These are phyloP conservation scores for Chlorencoelia australis DNA, from an alignment of 2,329 filamentous ascomycete genomes.

Conservation along the genomic window DNA sequence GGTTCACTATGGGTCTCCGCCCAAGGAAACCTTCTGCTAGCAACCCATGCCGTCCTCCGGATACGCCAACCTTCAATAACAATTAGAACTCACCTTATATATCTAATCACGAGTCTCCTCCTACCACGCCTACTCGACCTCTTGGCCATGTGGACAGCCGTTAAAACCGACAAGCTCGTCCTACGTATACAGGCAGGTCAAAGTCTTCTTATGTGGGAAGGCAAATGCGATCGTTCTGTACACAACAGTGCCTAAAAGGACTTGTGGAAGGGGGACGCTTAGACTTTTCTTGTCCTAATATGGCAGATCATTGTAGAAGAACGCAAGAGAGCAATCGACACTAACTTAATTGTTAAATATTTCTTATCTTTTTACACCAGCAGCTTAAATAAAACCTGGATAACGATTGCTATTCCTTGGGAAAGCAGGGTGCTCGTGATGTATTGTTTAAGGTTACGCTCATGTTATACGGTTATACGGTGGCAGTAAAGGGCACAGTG, in stretches of 20 bases:
- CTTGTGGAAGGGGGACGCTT: background rate
- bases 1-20: background rate
- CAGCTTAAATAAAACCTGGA: background rate
- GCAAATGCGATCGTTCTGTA: background rate
- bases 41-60: background rate
- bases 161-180: background rate
- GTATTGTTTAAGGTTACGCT: background rate
- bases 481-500: constrained; percentile 23
- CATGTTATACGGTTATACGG: background rate
- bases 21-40: background rate
- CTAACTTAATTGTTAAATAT: background rate
- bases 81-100: background rate
- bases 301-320: background rate
- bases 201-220: background rate
- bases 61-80: background rate
- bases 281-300: background rate
- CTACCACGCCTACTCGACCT: background rate
- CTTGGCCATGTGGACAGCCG: background rate
- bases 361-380: background rate
- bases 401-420: background rate
- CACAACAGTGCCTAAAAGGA: background rate
- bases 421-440: background rate
- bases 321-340: background rate
- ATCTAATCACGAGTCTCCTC: background rate
- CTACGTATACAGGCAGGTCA: background rate